Evolutionary conservation across 2,329 filamentous ascomycete genomes (phyloP).

Genomic region (Lasiodiplodia citricola): DNA sequence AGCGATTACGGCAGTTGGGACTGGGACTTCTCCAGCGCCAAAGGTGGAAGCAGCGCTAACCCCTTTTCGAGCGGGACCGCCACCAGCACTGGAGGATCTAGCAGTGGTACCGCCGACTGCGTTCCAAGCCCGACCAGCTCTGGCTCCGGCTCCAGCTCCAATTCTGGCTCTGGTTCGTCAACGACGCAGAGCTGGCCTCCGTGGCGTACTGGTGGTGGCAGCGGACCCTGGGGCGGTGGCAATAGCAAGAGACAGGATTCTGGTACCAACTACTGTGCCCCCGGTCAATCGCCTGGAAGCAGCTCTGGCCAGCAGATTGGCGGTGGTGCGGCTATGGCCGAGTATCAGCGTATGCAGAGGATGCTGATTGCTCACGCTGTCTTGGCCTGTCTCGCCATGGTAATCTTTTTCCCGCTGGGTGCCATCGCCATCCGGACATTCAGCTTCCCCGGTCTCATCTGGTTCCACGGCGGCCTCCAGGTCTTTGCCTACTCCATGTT

Average conservation of each 20-base stretch:
- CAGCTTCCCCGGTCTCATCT: constrained; percentile 50
- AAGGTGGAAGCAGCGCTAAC: constrained; percentile 55
- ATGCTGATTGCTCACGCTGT: constrained; percentile 52
- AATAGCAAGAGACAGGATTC: constrained; percentile 35
- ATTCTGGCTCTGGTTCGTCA: constrained; percentile 27
- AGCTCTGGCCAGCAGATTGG: constrained; percentile 1
- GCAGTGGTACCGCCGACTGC: constrained; percentile 35
- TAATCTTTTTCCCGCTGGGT: constrained; percentile 52
- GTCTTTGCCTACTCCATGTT: constrained; percentile 54
- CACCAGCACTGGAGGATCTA: constrained; percentile 14
- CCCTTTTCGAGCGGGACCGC: constrained; percentile 40
- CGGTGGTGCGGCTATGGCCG: background rate
- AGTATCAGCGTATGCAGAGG: constrained; percentile 26
- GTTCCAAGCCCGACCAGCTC: constrained; percentile 34
- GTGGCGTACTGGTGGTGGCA: constrained; percentile 19
- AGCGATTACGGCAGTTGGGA: constrained; percentile 46
- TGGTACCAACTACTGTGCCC: constrained; percentile 32
- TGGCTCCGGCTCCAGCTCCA: constrained; percentile 20
- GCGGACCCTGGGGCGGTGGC: background rate
- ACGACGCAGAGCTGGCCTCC: constrained; percentile 25
- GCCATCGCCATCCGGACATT: constrained; percentile 50
- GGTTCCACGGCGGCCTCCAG: constrained; percentile 55
- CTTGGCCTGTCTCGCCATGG: constrained; percentile 51
- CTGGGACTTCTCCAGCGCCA: constrained; percentile 56
- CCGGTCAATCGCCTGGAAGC: constrained; percentile 31